Evolutionary conservation across 176 grass and related monocot species (phyloP).

Genomic region (Cymbopogon citratus): DNA sequence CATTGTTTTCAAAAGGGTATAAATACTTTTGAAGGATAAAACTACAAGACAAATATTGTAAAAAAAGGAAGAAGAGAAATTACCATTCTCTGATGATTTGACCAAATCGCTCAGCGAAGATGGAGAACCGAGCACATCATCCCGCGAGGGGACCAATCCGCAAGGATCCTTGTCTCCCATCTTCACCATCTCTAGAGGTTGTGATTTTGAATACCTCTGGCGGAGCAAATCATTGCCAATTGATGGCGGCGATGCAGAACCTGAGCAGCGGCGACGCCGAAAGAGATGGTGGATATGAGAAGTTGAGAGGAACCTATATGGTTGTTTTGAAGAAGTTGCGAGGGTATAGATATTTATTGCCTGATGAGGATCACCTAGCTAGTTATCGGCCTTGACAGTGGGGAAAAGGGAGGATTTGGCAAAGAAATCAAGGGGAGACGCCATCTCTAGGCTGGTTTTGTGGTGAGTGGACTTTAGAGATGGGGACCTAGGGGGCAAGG

Average conservation of each 20-base stretch:
- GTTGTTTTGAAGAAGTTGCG: neutral
- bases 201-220: neutral
- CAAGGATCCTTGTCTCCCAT: neutral
- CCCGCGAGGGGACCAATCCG: neutral
- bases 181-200: neutral
- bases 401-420: too few species aligned
- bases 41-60: neutral
- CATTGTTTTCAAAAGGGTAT: neutral
- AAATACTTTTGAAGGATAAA: neutral
- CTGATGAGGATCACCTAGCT: too few species aligned
- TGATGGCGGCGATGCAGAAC: neutral
- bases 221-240: fast-evolving
- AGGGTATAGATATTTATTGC: too few species aligned
- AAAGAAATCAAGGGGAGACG: neutral
- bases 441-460: neutral
- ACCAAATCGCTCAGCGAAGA: fast-evolving
- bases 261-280: too few species aligned
- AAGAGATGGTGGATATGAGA: neutral
- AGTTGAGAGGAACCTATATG: neutral
- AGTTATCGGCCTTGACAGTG: fast-evolving
- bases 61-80: neutral
- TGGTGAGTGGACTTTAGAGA: neutral
- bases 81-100: neutral
- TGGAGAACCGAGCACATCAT: fast-evolving
- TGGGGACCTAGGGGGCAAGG: neutral